phyloP scores from a whole-genome alignment of 805 yeast species.

The Komagataella pseudopastoris region DNA sequence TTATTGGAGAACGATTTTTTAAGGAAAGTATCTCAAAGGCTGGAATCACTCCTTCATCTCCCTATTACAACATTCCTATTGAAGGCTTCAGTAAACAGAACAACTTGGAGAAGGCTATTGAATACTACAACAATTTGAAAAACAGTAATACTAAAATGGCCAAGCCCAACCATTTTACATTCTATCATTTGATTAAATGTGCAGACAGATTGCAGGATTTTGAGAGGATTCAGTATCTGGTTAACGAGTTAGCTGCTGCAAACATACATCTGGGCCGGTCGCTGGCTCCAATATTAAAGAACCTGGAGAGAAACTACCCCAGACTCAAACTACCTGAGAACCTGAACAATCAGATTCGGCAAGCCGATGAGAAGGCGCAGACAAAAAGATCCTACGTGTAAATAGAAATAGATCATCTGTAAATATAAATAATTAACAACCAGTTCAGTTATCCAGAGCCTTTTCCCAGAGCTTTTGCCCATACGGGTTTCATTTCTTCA shows the following conservation, averaged over 20 bases:
- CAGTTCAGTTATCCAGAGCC: slow-evolving; percentile 6
- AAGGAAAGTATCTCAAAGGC: slow-evolving; percentile 16
- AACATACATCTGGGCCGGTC: slow-evolving; percentile 20
- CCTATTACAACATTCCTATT: slow-evolving; percentile 32
- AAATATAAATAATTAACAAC: slow-evolving; percentile 4
- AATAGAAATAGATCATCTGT: slow-evolving; percentile 2
- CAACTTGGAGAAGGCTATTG: slow-evolving; percentile 21
- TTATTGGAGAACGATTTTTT: slow-evolving; percentile 27
- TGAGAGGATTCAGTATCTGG: slow-evolving; percentile 18
- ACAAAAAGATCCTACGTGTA: neutral
- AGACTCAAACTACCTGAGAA: neutral
- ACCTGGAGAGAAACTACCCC: slow-evolving; percentile 3
- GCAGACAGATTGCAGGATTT: slow-evolving; percentile 19
- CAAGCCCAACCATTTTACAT: slow-evolving; percentile 37
- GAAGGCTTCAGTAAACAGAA: slow-evolving; percentile 31
- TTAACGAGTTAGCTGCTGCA: slow-evolving; percentile 21
- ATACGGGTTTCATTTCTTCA: slow-evolving; percentile 35
- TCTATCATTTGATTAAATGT: slow-evolving; percentile 28
- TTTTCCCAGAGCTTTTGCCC: slow-evolving; percentile 62
- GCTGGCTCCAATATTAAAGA: slow-evolving; percentile 22
- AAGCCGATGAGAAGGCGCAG: neutral
- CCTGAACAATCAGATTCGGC: neutral
- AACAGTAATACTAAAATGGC: slow-evolving; percentile 7
- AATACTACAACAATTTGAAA: slow-evolving; percentile 24
- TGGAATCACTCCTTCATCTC: slow-evolving; percentile 21